Evolutionary conservation across 2,329 filamentous ascomycete genomes (phyloP).

Genomic region (Fusarium sp.): DNA sequence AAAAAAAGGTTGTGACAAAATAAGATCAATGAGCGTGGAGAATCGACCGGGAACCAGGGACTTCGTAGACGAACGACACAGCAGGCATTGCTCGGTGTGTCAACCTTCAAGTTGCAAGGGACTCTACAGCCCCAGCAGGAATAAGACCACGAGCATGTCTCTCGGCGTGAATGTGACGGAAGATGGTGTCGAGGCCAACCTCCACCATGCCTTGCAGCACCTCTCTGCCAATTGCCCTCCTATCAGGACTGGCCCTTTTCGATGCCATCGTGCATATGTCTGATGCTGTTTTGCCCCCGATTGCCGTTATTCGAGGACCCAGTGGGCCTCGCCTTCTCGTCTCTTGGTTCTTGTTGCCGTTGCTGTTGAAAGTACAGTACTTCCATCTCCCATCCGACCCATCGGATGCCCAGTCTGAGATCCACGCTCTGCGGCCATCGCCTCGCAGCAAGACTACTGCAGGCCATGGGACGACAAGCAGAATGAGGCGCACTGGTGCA

Average conservation of each 20-base stretch:
- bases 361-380: conserved; percentile 30
- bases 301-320: conserved; percentile 20
- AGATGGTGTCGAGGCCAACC: conserved; percentile 24
- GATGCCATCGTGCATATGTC: conserved; percentile 38
- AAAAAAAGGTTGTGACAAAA: conserved; percentile 5
- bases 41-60: conserved; percentile 14
- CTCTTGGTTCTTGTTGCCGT: conserved; percentile 16
- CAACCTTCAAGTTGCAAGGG: conserved; percentile 9
- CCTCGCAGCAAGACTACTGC: conserved; percentile 37
- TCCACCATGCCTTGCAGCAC: conserved; percentile 15
- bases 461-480: conserved; percentile 33
- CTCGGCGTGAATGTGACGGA: conserved; percentile 29
- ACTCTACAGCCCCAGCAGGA: conserved; percentile 10
- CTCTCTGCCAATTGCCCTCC: conserved; percentile 30
- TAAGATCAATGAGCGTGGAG: conserved; percentile 15
- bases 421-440: conserved; percentile 35
- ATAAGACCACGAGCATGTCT: conserved; percentile 30
- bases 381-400: conserved; percentile 7
- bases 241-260: conserved; percentile 32
- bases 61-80: conserved; percentile 17
- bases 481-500: conserved; percentile 18
- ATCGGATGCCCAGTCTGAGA: conserved; percentile 32
- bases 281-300: conserved; percentile 15
- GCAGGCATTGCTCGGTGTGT: conserved; percentile 6
- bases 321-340: conserved; percentile 29